Percentiles rank a stretch among this genome's conserved stretches.
phyloP scores from a whole-genome alignment of 345 rosid genomes.

The Heritiera littoralis region DNA sequence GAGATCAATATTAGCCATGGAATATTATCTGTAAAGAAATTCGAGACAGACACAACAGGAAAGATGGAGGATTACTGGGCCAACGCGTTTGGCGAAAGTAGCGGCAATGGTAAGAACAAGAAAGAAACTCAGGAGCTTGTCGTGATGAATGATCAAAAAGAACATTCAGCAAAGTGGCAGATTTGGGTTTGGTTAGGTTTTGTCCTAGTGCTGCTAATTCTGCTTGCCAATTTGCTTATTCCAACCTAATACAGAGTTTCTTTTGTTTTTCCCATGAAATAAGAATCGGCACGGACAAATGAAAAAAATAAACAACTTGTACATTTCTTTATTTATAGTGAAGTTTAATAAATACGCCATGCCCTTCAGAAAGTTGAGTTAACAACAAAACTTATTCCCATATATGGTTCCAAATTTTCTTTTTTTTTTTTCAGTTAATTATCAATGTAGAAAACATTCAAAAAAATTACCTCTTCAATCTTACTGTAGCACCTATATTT shows the following conservation, averaged over 20 bases:
- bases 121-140: constrained; percentile 15
- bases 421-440: not conserved
- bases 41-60: not conserved
- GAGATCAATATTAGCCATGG: constrained; percentile 15
- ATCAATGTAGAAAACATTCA: too few relatives aligned
- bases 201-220: constrained; percentile 27
- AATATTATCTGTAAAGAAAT: constrained; percentile 18
- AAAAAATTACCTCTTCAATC: too few relatives aligned
- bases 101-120: not conserved
- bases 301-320: not conserved
- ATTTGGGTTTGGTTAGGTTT: constrained; percentile 17
- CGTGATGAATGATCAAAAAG: constrained; percentile 5
- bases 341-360: not conserved
- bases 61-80: constrained; percentile 9
- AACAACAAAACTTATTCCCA: not conserved
- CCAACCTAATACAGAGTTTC: not conserved
- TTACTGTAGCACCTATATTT: too few relatives aligned
- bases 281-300: not conserved
- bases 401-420: not conserved
- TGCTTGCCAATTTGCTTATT: constrained; percentile 15
- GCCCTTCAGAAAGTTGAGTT: not conserved
- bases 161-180: constrained; percentile 20
- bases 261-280: constrained; percentile 2
- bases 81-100: not conserved
- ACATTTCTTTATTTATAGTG: not conserved